Percentiles rank a stretch among this genome's conserved stretches.
Conservation (phyloP, 1,284 basidiomycete genomes). For the Exobasidium cylindrosporum region DNA sequence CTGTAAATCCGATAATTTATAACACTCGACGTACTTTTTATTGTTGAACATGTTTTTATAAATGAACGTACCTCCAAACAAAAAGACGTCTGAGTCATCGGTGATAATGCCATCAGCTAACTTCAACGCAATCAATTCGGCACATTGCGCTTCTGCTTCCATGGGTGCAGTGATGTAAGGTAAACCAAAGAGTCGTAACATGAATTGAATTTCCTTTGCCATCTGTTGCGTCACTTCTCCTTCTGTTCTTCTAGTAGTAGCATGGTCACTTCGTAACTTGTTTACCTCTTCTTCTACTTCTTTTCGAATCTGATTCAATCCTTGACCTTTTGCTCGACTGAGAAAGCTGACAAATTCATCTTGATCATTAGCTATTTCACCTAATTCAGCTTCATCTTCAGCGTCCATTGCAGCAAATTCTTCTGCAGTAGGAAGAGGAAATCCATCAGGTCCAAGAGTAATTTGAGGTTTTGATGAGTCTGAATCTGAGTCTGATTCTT, state of each 20-base stretch:
- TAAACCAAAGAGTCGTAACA: conserved; percentile 86
- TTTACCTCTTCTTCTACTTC: conserved; percentile 92
- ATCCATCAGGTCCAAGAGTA: conserved; percentile 47
- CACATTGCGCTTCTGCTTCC: conserved; percentile 98
- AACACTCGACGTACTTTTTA: conserved; percentile 96
- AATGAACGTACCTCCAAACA: conserved; percentile 88
- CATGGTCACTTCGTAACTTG: conserved; percentile 74
- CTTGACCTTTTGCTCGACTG: conserved; percentile 70
- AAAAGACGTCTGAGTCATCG: conserved; percentile 97
- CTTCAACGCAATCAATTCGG: conserved; percentile 76
- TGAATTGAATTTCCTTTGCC: conserved; percentile 84
- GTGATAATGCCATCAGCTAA: conserved; percentile 98
- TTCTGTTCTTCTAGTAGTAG: conserved; percentile 83
- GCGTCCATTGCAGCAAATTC: conserved; percentile 64
- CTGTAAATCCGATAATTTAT: conserved; percentile 76
- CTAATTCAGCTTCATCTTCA: conserved; percentile 63
- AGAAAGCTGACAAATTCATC: conserved; percentile 75
- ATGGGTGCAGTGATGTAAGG: conserved; percentile 97
- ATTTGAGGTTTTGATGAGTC: background rate
- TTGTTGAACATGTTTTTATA: conserved; percentile 99
- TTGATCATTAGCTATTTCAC: conserved; percentile 62
- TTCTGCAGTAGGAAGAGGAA: conserved; percentile 77
- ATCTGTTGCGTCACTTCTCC: conserved; percentile 94
- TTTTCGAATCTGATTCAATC: conserved; percentile 63
- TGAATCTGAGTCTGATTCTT: background rate